Evolutionary conservation across 2,329 filamentous ascomycete genomes (phyloP), one percentile per base, ranked within the genome.

Genomic region (Ophiostoma sp.): DNA sequence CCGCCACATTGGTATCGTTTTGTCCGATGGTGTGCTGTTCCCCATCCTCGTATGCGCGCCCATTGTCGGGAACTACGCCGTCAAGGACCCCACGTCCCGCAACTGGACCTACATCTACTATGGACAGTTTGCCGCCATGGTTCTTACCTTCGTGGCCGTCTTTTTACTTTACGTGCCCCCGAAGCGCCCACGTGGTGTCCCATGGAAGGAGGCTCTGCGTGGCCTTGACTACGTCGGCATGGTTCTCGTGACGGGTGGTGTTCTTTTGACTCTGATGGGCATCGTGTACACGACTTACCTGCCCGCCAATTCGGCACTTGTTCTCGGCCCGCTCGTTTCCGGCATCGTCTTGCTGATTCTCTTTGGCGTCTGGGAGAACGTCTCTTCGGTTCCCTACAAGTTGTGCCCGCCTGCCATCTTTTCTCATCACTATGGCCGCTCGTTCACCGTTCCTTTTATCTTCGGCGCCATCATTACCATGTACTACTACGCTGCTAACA

Each of bases 401-500:
- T 78, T 86, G 11, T 84, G 83, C 0, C 85, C 84, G 7, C 80
- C 83, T 0, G 80, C 81, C 63, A 79, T 87, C 75, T 87, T 87
- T 76, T 82, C 82, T 2, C 79, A 81, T 8, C 82, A 82, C 17
- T 78, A 80, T 42, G 85, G 85, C 0, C 80, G 85, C 19, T 83
- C 85, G 52, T 82, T 87, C 55, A 85, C 84, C 0, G 84, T 82
- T 0, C 84, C 84, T 0, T 84, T 82, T 69, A 79, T 86, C 39
- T 82, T 82, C 1, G 79, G 82, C 0, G 82, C 81, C 57, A 82
- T 87, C 59, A 80, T 86, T n/a, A 86, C 83, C 71, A 87, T 86
- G 85, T 86, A 86, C 42, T 87, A 86, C 78, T 87, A 86, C 77
- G 82, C 81, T 42, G 82, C 81, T 55, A 84, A 83, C 74, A 82